Conservation (phyloP, 1,284 basidiomycete species). For the Heterobasidion irregulare region DNA sequence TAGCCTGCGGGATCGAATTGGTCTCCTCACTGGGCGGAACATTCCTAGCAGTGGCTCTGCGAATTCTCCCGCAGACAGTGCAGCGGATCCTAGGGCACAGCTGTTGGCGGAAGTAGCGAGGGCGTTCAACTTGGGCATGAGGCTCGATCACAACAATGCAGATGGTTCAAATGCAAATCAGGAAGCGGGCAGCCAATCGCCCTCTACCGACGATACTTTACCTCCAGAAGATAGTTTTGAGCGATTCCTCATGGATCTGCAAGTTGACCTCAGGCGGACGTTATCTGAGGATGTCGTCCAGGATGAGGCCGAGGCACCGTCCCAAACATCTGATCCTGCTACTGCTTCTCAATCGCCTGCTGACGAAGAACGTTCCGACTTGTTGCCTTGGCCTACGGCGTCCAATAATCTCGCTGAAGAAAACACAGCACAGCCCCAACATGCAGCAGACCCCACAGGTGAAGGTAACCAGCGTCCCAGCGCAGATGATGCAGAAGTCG, state of each 20-base stretch:
- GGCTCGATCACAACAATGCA: conserved; percentile 22
- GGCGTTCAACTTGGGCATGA: conserved; percentile 65
- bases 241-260: conserved; percentile 65
- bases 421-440: neutral
- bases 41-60: conserved; percentile 3
- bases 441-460: too few relatives aligned
- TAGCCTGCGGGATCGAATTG: conserved; percentile 55
- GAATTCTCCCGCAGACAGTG: conserved; percentile 9
- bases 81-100: conserved; percentile 44
- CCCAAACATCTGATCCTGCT: neutral
- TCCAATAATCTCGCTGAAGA: neutral
- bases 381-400: neutral
- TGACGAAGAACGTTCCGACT: neutral
- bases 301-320: neutral
- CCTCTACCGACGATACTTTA: conserved; percentile 11
- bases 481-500: conserved; percentile 1
- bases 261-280: conserved; percentile 55
- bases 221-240: conserved; percentile 69
- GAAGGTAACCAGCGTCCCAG: too few relatives aligned
- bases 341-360: neutral
- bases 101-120: conserved; percentile 72
- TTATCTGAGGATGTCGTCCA: conserved; percentile 27
- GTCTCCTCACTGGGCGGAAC: conserved; percentile 12
- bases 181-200: neutral
- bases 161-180: neutral